These are phyloP conservation scores for Teratosphaeriaceae sp. DNA, from an alignment of 2,329 filamentous ascomycete species.

Conservation along the genomic window DNA sequence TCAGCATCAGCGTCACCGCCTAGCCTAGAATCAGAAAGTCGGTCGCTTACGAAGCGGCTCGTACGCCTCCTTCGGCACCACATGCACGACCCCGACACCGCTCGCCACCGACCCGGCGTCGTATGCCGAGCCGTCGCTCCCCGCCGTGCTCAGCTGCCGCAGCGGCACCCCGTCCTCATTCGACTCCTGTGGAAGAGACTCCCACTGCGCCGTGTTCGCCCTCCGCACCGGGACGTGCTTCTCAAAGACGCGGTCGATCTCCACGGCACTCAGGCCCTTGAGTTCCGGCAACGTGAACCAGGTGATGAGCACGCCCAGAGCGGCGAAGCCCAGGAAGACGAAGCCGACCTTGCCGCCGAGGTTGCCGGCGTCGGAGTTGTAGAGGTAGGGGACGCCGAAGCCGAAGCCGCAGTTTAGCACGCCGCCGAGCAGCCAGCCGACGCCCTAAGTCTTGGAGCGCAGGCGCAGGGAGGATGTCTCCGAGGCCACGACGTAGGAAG, in stretches of 20 bases:
- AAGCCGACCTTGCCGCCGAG: constrained; percentile 38
- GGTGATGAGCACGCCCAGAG: constrained; percentile 30
- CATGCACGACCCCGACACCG: not conserved
- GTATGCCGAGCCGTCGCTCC: not conserved
- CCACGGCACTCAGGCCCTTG: constrained; percentile 40
- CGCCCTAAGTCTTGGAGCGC: constrained; percentile 39
- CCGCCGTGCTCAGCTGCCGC: not conserved
- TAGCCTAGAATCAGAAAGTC: constrained; percentile 2
- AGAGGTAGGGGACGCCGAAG: constrained; percentile 46
- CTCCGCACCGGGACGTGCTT: not conserved
- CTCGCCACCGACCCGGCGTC: not conserved
- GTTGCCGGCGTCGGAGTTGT: constrained; percentile 41
- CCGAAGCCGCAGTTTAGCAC: constrained; percentile 21
- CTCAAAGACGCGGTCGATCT: constrained; percentile 42
- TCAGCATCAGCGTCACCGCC: too few relatives aligned
- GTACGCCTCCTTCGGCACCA: not conserved
- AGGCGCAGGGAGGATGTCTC: constrained; percentile 41
- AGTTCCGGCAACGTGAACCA: constrained; percentile 49
- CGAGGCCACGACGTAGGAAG: constrained; percentile 36
- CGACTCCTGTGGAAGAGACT: not conserved
- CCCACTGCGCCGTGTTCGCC: not conserved
- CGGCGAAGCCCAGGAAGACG: constrained; percentile 32
- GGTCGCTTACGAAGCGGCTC: constrained; percentile 1
- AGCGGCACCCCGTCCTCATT: constrained; percentile 1
- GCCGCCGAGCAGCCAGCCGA: constrained; percentile 39